Evolutionary conservation across 306 rosid genomes (phyloP).

Genomic region (Dalbergia oliveri): DNA sequence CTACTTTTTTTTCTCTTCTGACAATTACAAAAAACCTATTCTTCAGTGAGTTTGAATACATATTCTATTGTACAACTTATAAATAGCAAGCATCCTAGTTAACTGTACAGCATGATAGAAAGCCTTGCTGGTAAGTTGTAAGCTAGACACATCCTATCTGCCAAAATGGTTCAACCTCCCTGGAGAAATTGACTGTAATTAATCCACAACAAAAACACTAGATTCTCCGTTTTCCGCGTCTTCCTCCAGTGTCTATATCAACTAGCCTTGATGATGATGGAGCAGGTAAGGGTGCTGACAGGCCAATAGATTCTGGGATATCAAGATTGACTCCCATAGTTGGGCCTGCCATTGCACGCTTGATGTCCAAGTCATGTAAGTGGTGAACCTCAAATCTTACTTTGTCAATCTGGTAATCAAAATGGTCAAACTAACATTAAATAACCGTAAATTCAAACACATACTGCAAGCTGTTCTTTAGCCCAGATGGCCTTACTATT

Average conservation of each 20-base stretch:
- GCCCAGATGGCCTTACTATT: conserved; percentile 65
- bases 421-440: conserved; percentile 34
- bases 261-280: conserved; percentile 72
- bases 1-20: neutral
- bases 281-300: conserved; percentile 63
- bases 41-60: conserved; percentile 16
- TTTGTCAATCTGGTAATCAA: conserved; percentile 71
- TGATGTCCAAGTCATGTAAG: conserved; percentile 61
- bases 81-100: conserved; percentile 42
- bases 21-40: conserved; percentile 5
- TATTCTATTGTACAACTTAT: conserved; percentile 41
- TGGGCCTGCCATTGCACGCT: conserved; percentile 66
- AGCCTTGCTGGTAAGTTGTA: conserved; percentile 43
- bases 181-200: conserved; percentile 23
- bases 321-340: conserved; percentile 73
- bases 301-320: conserved; percentile 94
- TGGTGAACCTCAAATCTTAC: conserved; percentile 63
- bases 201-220: conserved; percentile 54
- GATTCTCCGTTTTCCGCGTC: conserved; percentile 80
- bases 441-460: conserved; percentile 6
- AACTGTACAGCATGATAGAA: conserved; percentile 51
- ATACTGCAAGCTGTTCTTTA: conserved; percentile 21
- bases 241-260: conserved; percentile 72
- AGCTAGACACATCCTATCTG: conserved; percentile 38
- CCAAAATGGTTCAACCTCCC: conserved; percentile 34